Conservation (phyloP, 306 rosid genomes). For the Cyamopsis tetragonoloba region DNA sequence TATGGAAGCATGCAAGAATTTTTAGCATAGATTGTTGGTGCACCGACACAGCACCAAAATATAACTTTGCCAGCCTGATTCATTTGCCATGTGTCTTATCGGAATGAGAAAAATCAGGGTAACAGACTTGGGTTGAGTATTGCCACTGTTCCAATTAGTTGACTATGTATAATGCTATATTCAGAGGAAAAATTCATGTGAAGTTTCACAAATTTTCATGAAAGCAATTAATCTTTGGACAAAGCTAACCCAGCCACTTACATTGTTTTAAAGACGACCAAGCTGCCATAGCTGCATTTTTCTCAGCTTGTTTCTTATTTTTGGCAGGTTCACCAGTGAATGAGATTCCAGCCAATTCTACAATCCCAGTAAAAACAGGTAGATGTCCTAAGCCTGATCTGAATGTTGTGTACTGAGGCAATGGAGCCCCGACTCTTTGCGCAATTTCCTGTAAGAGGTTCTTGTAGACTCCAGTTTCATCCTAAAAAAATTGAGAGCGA, state of each 20-base stretch:
- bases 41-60: background rate
- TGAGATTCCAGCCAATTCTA: conserved; percentile 83
- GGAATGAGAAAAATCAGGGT: background rate
- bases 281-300: conserved; percentile 98
- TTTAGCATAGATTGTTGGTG: background rate
- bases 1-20: background rate
- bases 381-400: conserved; percentile 92
- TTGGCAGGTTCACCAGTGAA: conserved; percentile 91
- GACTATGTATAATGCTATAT: background rate
- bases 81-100: background rate
- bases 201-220: background rate
- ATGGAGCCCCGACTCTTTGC: conserved; percentile 91
- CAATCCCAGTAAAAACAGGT: conserved; percentile 91
- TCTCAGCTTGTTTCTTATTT: conserved; percentile 93
- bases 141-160: conserved; percentile 1
- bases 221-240: background rate
- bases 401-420: conserved; percentile 84
- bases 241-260: conserved; percentile 38
- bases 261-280: conserved; percentile 92
- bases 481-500: conserved; percentile 36
- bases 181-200: background rate
- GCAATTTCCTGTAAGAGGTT: conserved; percentile 91
- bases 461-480: conserved; percentile 94
- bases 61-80: background rate
- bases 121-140: background rate